These are phyloP conservation scores for Fusarium zealandicum DNA, from an alignment of 2,329 filamentous ascomycete species.

Conservation along the genomic window DNA sequence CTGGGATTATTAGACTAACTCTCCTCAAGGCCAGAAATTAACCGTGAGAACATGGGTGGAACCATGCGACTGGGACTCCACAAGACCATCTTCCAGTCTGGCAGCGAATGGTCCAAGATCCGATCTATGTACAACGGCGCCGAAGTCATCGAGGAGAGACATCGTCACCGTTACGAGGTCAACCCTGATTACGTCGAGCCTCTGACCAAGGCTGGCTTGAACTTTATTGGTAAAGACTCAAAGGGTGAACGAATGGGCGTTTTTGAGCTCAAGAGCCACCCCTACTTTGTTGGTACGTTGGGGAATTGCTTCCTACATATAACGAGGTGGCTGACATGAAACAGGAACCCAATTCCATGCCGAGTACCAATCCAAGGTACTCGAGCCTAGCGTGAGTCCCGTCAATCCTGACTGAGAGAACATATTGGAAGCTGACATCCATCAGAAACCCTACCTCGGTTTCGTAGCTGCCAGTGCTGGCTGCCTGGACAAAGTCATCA, in stretches of 20 bases:
- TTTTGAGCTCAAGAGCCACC: slow-evolving; percentile 8
- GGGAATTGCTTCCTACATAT: too few relatives aligned
- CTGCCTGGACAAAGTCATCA: slow-evolving; percentile 58
- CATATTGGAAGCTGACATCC: too few relatives aligned
- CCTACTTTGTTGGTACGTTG: slow-evolving; percentile 4
- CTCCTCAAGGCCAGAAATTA: too few relatives aligned
- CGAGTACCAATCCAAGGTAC: too few relatives aligned
- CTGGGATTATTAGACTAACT: too few relatives aligned
- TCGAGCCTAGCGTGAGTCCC: too few relatives aligned
- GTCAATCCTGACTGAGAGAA: too few relatives aligned
- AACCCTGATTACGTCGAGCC: slow-evolving; percentile 77
- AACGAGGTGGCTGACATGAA: too few relatives aligned
- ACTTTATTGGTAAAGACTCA: slow-evolving; percentile 52
- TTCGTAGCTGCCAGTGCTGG: slow-evolving; percentile 63
- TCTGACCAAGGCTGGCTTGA: slow-evolving; percentile 73
- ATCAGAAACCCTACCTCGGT: slow-evolving; percentile 59
- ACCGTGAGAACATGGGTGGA: slow-evolving; percentile 64
- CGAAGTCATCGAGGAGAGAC: slow-evolving; percentile 70
- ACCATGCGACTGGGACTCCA: slow-evolving; percentile 88
- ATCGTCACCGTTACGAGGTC: slow-evolving; percentile 89
- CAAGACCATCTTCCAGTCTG: slow-evolving; percentile 75
- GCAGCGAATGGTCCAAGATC: slow-evolving; percentile 79
- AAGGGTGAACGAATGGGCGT: slow-evolving; percentile 1
- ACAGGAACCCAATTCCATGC: too few relatives aligned
- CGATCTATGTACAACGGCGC: slow-evolving; percentile 74